Conservation (phyloP, 495 filamentous ascomycete species). For the Neurospora sp. region DNA sequence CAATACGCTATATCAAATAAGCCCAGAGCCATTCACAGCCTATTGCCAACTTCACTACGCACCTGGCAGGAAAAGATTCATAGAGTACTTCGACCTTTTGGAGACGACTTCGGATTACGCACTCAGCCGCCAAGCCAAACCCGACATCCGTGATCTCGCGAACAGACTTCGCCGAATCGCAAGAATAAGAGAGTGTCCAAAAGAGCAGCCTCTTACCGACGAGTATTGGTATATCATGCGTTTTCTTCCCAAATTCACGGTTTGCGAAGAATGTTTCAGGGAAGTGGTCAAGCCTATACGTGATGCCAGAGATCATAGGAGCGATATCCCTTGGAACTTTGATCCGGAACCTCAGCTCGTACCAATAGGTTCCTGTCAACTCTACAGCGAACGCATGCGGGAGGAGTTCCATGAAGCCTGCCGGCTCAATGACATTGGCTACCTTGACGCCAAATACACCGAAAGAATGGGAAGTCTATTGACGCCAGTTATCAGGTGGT, state of each 20-base stretch:
- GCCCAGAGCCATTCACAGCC: slow-evolving; percentile 18
- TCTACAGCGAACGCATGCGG: slow-evolving; percentile 70
- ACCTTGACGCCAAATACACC: slow-evolving; percentile 39
- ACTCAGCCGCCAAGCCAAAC: slow-evolving; percentile 16
- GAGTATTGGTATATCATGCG: slow-evolving; percentile 32
- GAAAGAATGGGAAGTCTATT: slow-evolving; percentile 23
- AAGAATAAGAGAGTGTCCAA: slow-evolving; percentile 15
- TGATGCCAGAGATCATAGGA: slow-evolving; percentile 21
- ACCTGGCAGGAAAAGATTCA: slow-evolving; percentile 31
- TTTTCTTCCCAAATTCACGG: slow-evolving; percentile 28
- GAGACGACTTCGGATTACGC: slow-evolving; percentile 32
- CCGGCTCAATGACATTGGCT: slow-evolving; percentile 44
- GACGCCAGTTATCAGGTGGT: neutral
- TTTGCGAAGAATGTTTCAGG: slow-evolving; percentile 50
- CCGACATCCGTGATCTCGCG: slow-evolving; percentile 28
- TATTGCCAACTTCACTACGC: slow-evolving; percentile 31
- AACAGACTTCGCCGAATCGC: slow-evolving; percentile 25
- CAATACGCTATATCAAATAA: slow-evolving; percentile 4
- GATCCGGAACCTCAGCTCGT: no score
- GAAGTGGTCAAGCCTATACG: slow-evolving; percentile 57
- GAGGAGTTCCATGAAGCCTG: slow-evolving; percentile 51
- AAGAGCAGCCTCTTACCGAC: slow-evolving; percentile 15
- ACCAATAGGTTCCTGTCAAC: slow-evolving; percentile 52
- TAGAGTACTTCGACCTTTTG: slow-evolving; percentile 32
- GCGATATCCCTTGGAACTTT: slow-evolving; percentile 42